Conservation (phyloP, 2,329 filamentous ascomycete genomes). For the Penicillium sumatraense region DNA sequence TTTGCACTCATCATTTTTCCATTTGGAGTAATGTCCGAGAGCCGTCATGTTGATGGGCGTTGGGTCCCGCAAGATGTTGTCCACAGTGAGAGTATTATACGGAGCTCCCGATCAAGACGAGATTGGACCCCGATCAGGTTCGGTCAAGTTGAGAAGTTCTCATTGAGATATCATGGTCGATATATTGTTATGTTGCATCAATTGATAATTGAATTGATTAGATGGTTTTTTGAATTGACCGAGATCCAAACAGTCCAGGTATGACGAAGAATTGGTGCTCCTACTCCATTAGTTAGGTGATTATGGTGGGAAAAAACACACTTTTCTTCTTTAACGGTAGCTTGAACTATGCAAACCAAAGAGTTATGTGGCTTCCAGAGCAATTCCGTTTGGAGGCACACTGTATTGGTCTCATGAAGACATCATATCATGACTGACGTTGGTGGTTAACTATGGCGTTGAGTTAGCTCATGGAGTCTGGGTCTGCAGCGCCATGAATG, state of each 20-base stretch:
- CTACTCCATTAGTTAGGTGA: background rate
- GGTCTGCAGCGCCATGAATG: background rate
- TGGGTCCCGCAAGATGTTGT: background rate
- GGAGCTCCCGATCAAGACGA: no score
- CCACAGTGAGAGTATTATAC: no score
- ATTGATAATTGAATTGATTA: background rate
- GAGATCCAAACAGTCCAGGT: background rate
- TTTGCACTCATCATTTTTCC: background rate
- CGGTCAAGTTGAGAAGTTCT: no score
- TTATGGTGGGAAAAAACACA: background rate
- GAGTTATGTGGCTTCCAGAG: background rate
- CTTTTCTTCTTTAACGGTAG: background rate
- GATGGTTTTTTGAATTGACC: background rate
- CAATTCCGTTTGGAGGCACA: background rate
- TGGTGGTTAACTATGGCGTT: background rate
- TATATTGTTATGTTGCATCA: background rate
- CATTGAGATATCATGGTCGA: background rate
- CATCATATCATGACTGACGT: constrained; percentile 1
- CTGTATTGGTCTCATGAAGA: background rate
- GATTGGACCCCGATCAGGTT: background rate
- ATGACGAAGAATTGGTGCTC: background rate
- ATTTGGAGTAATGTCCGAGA: background rate
- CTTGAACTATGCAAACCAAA: background rate
- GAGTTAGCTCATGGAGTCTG: background rate
- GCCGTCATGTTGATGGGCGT: background rate